phyloP scores from a whole-genome alignment of 2,329 filamentous ascomycete genomes.

The Cercospora zeina region DNA sequence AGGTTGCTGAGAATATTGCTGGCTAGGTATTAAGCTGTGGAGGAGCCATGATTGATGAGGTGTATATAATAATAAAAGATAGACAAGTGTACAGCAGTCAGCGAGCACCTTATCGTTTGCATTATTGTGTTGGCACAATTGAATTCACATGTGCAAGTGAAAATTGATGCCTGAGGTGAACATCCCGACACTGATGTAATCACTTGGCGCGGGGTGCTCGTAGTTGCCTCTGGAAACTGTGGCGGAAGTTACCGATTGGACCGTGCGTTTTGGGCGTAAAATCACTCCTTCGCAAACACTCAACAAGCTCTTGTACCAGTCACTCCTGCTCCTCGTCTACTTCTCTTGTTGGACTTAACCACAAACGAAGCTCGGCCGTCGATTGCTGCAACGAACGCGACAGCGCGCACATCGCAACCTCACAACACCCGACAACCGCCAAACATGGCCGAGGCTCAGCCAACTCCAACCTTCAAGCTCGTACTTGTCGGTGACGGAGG shows the following conservation, averaged over 20 bases:
- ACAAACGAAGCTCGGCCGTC: conserved; percentile 9
- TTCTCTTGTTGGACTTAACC: neutral
- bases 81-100: neutral
- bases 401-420: conserved; percentile 2
- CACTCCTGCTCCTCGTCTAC: neutral
- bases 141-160: neutral
- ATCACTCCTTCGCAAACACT: conserved; percentile 14
- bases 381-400: neutral
- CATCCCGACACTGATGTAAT: neutral
- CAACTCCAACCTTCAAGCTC: conserved; percentile 91
- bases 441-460: conserved; percentile 24
- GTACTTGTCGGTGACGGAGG: conserved; percentile 99
- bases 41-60: neutral
- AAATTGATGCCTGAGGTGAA: conserved; percentile 3
- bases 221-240: conserved; percentile 12
- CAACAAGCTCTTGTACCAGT: conserved; percentile 11
- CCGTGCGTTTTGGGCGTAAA: conserved; percentile 10
- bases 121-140: neutral
- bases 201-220: conserved; percentile 10
- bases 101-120: neutral
- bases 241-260: conserved; percentile 5
- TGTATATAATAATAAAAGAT: neutral
- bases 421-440: conserved; percentile 18
- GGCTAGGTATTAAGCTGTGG: conserved; percentile 20
- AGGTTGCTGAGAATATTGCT: conserved; percentile 50